Evolutionary conservation across 1,284 basidiomycete species (phyloP), one percentile per base, ranked within the genome.

Genomic region (Trametes versicolor): DNA sequence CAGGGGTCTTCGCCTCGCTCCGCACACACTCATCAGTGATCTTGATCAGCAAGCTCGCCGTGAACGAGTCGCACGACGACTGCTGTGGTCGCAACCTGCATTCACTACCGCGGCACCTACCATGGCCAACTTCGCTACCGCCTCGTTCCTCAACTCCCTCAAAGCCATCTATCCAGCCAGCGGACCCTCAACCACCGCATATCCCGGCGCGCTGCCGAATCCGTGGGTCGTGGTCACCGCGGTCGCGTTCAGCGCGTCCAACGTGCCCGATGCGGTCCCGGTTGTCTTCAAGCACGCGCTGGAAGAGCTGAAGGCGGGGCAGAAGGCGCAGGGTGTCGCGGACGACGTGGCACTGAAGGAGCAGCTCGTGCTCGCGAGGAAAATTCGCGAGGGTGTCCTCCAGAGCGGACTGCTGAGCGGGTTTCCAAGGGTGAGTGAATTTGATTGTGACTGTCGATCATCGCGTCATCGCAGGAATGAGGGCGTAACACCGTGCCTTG

Each of bases 151-250:
- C 45, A 32, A 27, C 45, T 49, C 62, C 2, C 62, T 79, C 49
- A 75, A 76, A 56, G 62, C 69, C 12, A 41, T 74, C 29, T 77
- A 71, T 56, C 76, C 76, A 1, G 63, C 71, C 13, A 47, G 37
- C 39, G 61, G 62, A 4, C 51, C 65, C 25, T 52, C 63, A 32
- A 62, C 68, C 34, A 50, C 65, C 5, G 66, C 68, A 4, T 55
- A 60, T 19, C 67, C 72, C 45, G 32, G 73, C 17, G 41, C 73
- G 1, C 50, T 55, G n/a, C 15, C 63, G 23, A 86, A 82, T 64
- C 83, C 87, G 4, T 90, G 87, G 87, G 86, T 83, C 64, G 78
- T 88, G 47, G 75, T 87, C 47, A 80, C 85, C 2, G 82, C 83
- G 17, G 83, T 87, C 36, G 79, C 84, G 0, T 87, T 85, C 73